Conservation (phyloP, 164 flowering plant species). For the Vitis vinifera region ASM3070453v1 NC_081816.1:21496501-21497000, state of each 20-base stretch:
- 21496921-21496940: conserved; percentile 40
- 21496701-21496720: conserved; percentile 34
- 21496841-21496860: conserved; percentile 50
- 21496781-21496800: conserved; percentile 38
- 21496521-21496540: conserved; percentile 23
- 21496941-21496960: conserved; percentile 43
- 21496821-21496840: conserved; percentile 37
- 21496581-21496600: conserved; percentile 34
- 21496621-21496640: conserved; percentile 40
- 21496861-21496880: conserved; percentile 51
- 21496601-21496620: conserved; percentile 31
- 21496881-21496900: conserved; percentile 38
- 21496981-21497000: conserved; percentile 46
- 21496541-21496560: conserved; percentile 47
- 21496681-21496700: conserved; percentile 49
- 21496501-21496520: conserved; percentile 26
- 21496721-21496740: conserved; percentile 23
- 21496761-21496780: conserved; percentile 57
- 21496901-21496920: conserved; percentile 39
- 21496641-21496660: conserved; percentile 40
- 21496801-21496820: conserved; percentile 39
- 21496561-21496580: conserved; percentile 51
- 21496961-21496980: conserved; percentile 50
- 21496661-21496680: conserved; percentile 52
- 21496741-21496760: conserved; percentile 42